Percentiles rank a stretch among this genome's conserved stretches.
Conservation (phyloP, 495 filamentous ascomycete species). For the Recurvomyces mirabilis region DNA sequence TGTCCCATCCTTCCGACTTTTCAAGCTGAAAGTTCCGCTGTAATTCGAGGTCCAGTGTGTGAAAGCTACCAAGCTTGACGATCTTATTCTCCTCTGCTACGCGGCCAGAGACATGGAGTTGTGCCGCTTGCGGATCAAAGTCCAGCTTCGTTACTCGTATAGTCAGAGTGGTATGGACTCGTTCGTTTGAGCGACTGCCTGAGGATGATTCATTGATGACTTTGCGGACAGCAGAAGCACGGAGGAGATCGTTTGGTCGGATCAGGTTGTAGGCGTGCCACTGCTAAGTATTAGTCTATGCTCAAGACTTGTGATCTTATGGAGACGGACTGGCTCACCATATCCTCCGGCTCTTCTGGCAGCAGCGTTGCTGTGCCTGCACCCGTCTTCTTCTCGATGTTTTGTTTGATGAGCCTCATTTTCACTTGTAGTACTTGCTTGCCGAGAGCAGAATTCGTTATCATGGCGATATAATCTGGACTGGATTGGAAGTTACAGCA, state of each 20-base stretch:
- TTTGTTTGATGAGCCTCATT: conserved; percentile 63
- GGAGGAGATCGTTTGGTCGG: conserved; percentile 62
- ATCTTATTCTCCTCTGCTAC: conserved; percentile 74
- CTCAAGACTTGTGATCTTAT: not conserved
- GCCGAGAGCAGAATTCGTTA: no score
- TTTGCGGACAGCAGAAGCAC: conserved; percentile 72
- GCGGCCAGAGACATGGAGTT: conserved; percentile 74
- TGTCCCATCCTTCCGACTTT: conserved; percentile 80
- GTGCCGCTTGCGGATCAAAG: conserved; percentile 75
- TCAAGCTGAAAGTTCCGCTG: conserved; percentile 78
- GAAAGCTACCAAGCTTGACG: conserved; percentile 72
- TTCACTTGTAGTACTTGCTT: no score
- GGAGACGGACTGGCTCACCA: conserved; percentile 45
- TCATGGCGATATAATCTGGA: no score
- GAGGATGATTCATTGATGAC: conserved; percentile 55
- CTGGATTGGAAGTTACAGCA: no score
- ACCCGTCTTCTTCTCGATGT: conserved; percentile 59
- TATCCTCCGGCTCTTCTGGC: conserved; percentile 90
- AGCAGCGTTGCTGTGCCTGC: conserved; percentile 68
- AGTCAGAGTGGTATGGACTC: conserved; percentile 66
- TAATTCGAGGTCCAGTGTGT: conserved; percentile 84
- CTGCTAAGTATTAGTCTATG: conserved; percentile 32
- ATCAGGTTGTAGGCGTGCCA: conserved; percentile 98
- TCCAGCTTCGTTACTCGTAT: conserved; percentile 75
- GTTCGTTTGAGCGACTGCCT: conserved; percentile 60